Evolutionary conservation across 1,284 basidiomycete genomes (phyloP).

Genomic region (Leccinum subspadiceum): DNA sequence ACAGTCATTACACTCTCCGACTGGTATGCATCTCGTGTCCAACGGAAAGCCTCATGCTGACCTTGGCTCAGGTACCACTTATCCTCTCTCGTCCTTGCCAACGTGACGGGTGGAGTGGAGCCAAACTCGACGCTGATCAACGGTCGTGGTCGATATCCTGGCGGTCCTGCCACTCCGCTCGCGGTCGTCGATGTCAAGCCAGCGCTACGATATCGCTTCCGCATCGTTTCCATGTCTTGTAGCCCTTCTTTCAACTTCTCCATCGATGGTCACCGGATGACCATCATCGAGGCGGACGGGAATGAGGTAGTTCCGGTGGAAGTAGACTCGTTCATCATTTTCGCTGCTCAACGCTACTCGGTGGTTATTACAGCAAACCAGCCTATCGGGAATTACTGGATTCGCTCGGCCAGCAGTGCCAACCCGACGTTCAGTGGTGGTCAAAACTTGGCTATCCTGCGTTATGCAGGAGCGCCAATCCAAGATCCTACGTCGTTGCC

Average conservation of each 20-base stretch:
- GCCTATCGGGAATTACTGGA: slow-evolving; percentile 44
- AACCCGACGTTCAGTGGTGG: slow-evolving; percentile 34
- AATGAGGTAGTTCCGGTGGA: slow-evolving; percentile 37
- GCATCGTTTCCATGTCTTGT: slow-evolving; percentile 37
- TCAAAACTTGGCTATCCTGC: slow-evolving; percentile 51
- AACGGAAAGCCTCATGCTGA: slow-evolving; percentile 1
- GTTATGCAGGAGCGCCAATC: slow-evolving; percentile 45
- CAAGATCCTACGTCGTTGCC: slow-evolving; percentile 42
- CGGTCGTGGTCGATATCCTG: slow-evolving; percentile 42
- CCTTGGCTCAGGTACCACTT: slow-evolving; percentile 25
- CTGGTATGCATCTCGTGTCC: slow-evolving; percentile 21
- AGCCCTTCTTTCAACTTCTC: slow-evolving; percentile 38
- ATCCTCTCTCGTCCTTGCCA: slow-evolving; percentile 16
- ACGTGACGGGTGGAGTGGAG: slow-evolving; percentile 2
- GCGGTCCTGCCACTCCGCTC: slow-evolving; percentile 32
- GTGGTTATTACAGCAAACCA: slow-evolving; percentile 36
- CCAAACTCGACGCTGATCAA: slow-evolving; percentile 48
- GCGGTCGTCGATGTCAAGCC: slow-evolving; percentile 33
- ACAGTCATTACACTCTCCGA: slow-evolving; percentile 34
- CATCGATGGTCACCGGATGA: slow-evolving; percentile 43
- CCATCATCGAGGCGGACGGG: slow-evolving; percentile 52
- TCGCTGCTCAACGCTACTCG: slow-evolving; percentile 42
- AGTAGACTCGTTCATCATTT: slow-evolving; percentile 41
- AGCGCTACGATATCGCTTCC: slow-evolving; percentile 33
- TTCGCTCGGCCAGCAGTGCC: slow-evolving; percentile 29